Evolutionary conservation across 225 moss, liverwort and hornwort genomes (phyloP).

Genomic region (Neckera pumila): DNA sequence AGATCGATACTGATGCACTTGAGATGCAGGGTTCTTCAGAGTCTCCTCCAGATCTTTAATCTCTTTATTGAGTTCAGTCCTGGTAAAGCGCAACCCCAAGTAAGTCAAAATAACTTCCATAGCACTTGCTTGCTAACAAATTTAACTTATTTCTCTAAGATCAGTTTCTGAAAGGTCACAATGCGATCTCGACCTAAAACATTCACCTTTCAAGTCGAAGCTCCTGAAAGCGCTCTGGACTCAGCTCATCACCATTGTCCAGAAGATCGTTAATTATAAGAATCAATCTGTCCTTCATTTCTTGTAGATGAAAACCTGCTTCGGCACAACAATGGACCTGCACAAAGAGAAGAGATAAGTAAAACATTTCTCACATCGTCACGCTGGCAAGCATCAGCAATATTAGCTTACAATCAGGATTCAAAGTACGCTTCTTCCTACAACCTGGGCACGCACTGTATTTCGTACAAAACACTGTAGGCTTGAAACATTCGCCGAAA

Average conservation of each 20-base stretch:
- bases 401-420: not conserved
- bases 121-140: not conserved
- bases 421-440: not conserved
- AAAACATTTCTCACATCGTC: not conserved
- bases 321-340: slow-evolving; percentile 71
- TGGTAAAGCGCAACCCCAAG: slow-evolving; percentile 24
- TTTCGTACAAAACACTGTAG: not conserved
- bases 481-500: not conserved
- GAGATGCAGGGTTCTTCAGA: slow-evolving; percentile 35
- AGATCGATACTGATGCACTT: slow-evolving; percentile 18
- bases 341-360: not conserved
- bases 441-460: not conserved
- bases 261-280: slow-evolving; percentile 71
- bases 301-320: slow-evolving; percentile 67
- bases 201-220: slow-evolving; percentile 74
- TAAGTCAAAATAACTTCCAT: not conserved
- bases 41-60: slow-evolving; percentile 63
- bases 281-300: slow-evolving; percentile 84
- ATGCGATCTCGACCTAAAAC: not conserved
- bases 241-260: slow-evolving; percentile 76
- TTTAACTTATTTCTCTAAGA: not conserved
- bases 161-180: not conserved
- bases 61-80: slow-evolving; percentile 67
- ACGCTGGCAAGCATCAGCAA: not conserved
- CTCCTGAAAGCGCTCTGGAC: slow-evolving; percentile 61